Evolutionary conservation across 129 eudicot genomes (phyloP), one percentile per base, ranked within the genome.

Genomic region (Logfia minima): DNA sequence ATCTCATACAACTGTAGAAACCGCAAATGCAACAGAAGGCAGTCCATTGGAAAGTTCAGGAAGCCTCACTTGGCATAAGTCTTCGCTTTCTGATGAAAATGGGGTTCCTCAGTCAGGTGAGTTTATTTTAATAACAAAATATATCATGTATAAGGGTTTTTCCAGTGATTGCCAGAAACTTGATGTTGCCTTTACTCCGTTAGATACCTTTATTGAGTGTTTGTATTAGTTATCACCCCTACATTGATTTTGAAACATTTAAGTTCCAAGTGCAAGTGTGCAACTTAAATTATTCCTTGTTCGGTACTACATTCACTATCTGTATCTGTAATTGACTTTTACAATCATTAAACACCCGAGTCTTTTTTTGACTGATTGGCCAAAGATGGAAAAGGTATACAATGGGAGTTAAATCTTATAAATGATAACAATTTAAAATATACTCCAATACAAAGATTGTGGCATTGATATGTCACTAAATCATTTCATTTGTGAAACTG

Each of bases 21-120:
- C 94, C 52, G 79, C 93, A 41, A 84, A 83, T 83, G 92, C 91
- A 60, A 91, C 99, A 35, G 99, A 87, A 75, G 97, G 97, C 66
- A 95, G 99, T 79, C 96, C 99, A 14, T 76, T 95, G 85, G 96
- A 89, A 39, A 89, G 87, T 81, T 89, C 85, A 14, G 79, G 89
- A 65, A 85, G 93, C 26, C 77, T 79, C 64, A 76, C 85, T 8
- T 86, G 94, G 94, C 88, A 86, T 67, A 95, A 91, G 75, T 85
- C 99, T 67, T 84, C 97, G 22, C 66, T 77, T 74, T 87, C 90
- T 75, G 89, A 95, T 70, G 81, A 79, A 82, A 82, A 37, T 66
- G 64, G 64, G 16, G 55, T 81, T 82, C 86, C 82, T 68, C 80
- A 51, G 10, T 75, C 83, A 70, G 87, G 87, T 85, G 41, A 51